Conservation (phyloP, 768 basidiomycete species). For the Fomitopsis serialis region DNA sequence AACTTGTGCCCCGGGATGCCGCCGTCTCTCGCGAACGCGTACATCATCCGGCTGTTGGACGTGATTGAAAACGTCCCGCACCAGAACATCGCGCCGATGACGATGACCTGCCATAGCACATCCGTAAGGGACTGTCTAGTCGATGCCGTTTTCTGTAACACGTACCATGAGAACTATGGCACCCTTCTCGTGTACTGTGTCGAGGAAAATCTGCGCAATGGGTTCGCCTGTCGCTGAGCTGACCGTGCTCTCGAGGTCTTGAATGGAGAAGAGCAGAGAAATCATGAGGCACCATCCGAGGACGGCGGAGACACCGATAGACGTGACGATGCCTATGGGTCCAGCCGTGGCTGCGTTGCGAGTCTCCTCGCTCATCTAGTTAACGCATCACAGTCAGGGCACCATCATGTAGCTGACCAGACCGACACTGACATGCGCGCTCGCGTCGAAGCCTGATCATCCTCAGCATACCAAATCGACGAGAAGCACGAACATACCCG, state of each 20-base stretch:
- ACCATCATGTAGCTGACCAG: too few relatives aligned
- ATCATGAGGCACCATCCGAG: slow-evolving; percentile 74
- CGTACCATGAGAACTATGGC: slow-evolving; percentile 69
- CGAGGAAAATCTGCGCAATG: slow-evolving; percentile 74
- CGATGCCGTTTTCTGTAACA: background rate
- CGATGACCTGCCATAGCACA: slow-evolving; percentile 39
- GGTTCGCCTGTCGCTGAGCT: slow-evolving; percentile 56
- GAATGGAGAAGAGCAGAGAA: slow-evolving; percentile 74
- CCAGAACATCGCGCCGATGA: slow-evolving; percentile 71
- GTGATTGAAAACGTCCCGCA: slow-evolving; percentile 77
- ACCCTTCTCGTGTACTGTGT: slow-evolving; percentile 68
- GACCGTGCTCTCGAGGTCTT: slow-evolving; percentile 56
- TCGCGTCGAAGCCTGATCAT: slow-evolving; percentile 63
- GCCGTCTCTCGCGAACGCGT: slow-evolving; percentile 72
- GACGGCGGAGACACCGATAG: slow-evolving; percentile 66
- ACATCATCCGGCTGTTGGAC: slow-evolving; percentile 81
- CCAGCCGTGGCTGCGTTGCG: slow-evolving; percentile 60
- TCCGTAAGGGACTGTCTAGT: too few relatives aligned
- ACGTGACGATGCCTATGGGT: slow-evolving; percentile 61
- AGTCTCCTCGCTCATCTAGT: slow-evolving; percentile 76
- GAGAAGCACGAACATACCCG: slow-evolving; percentile 34
- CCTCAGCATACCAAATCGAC: background rate
- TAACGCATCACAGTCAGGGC: too few relatives aligned
- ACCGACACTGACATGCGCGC: slow-evolving; percentile 49
- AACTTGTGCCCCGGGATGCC: slow-evolving; percentile 64